Percentiles rank a stretch among this genome's conserved stretches.
These are phyloP conservation scores for Pseudogymnoascus sp. DNA, from an alignment of 2,329 filamentous ascomycete species.

Conservation along the genomic window DNA sequence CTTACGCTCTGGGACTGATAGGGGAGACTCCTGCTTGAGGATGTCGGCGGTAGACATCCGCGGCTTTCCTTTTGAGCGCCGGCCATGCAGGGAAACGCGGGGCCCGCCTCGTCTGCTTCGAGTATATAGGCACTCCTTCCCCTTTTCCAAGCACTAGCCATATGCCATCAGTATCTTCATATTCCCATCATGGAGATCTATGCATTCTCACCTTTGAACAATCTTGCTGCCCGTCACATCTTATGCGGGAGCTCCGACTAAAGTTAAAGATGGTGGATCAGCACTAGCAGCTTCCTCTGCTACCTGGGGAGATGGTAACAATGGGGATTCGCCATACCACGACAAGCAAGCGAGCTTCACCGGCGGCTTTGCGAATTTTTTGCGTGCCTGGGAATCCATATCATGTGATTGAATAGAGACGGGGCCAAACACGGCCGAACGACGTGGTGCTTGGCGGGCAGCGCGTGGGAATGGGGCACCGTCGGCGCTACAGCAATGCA, in stretches of 20 bases:
- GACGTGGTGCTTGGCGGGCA: not conserved
- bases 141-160: constrained; percentile 23
- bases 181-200: constrained; percentile 8
- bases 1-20: constrained; percentile 16
- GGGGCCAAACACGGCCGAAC: not conserved
- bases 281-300: not conserved
- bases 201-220: constrained; percentile 35
- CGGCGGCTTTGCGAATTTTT: constrained; percentile 32
- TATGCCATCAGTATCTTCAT: constrained; percentile 11
- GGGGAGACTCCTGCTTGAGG: constrained; percentile 18
- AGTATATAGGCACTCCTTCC: constrained; percentile 24
- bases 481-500: constrained; percentile 1
- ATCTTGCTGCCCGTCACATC: constrained; percentile 39
- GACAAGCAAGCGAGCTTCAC: constrained; percentile 44
- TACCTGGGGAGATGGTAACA: not conserved
- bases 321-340: constrained; percentile 33
- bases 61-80: not conserved
- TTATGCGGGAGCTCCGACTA: constrained; percentile 38
- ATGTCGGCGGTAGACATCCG: constrained; percentile 9
- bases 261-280: constrained; percentile 12
- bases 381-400: constrained; percentile 13
- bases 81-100: constrained; percentile 18
- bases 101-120: constrained; percentile 26
- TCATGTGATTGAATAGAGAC: not conserved
- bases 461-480: not conserved